Conservation (phyloP, 2,329 filamentous ascomycete genomes). For the Metarhizium guizhouense region DNA sequence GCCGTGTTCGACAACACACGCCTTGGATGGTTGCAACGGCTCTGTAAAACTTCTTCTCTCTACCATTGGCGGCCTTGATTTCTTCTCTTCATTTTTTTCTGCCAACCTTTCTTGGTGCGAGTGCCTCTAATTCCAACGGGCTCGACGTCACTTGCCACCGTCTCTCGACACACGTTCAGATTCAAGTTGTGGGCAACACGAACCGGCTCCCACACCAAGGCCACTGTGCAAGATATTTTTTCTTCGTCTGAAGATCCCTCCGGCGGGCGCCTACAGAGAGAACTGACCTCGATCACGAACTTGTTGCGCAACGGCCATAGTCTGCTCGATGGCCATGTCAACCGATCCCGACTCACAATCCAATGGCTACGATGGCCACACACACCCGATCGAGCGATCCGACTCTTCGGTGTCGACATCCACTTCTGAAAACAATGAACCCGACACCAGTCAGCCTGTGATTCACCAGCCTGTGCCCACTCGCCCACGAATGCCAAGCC, state of each 20-base stretch:
- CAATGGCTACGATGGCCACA: conserved; percentile 15
- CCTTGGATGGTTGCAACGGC: not conserved
- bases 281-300: not conserved
- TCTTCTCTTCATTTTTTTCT: not conserved
- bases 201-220: too few species aligned
- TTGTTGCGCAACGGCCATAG: not conserved
- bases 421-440: conserved; percentile 26
- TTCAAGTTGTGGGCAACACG: too few species aligned
- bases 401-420: conserved; percentile 25
- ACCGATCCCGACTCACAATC: conserved; percentile 15
- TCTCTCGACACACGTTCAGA: too few species aligned
- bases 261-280: not conserved
- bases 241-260: too few species aligned
- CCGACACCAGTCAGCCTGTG: conserved; percentile 36
- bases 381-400: conserved; percentile 28
- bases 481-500: conserved; percentile 60
- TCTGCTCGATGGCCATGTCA: conserved; percentile 10
- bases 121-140: not conserved
- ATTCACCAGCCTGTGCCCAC: conserved; percentile 43
- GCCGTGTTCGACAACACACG: not conserved
- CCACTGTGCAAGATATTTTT: too few species aligned
- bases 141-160: not conserved
- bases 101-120: not conserved
- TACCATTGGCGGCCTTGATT: not conserved
- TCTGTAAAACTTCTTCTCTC: not conserved